Evolutionary conservation across 2,329 filamentous ascomycete species (phyloP), one percentile per base, ranked within the genome.

Genomic region (Penicillium palitans): DNA sequence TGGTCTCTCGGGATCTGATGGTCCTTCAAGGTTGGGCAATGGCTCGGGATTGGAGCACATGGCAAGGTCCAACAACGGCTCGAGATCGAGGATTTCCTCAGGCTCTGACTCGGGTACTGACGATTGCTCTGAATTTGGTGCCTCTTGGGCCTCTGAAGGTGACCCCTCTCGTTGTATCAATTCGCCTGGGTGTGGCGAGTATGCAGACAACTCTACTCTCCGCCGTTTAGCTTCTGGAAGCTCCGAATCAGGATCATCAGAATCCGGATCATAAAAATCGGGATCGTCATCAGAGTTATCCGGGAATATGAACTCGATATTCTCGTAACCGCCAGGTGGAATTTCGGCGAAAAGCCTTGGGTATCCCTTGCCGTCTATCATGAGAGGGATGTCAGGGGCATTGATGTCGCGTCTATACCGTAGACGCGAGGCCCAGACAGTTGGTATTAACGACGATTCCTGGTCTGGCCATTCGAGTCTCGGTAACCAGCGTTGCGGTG

Each of bases 351-450:
- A 31, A 15, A 46, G 27, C 2, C 17, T 0, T 31, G 10, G 44
- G 7, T 4, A 21, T 8, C 12, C 31, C 12, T 15, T 31, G 27
- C 44, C n/a, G 27, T 31, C n/a, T 21, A 46, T 21, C 44, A 31
- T 21, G 25, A 46, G n/a, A 15, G 27, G 10, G 2, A 4, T 3
- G 3, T 29, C 1, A 9, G 17, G 3, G 6, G 9, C 3, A 0
- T 3, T 19, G 6, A 29, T 46, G 17, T 46, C 6, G 6, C 25
- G 8, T 29, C 3, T 46, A 13, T 6, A 10, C 8, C 42, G 44
- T 6, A 46, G 44, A 31, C 27, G 44, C 27, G n/a, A 25, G 25
- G 25, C 25, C 25, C 25, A 25, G 25, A 25, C 4, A 5, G 25
- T 25, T 25, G 25, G 21, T 12, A 27, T 3, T 4, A 31, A 46